Evolutionary conservation across 192 early-diverging fungal species (phyloP).

Genomic region (Rhizophagus sp.): DNA sequence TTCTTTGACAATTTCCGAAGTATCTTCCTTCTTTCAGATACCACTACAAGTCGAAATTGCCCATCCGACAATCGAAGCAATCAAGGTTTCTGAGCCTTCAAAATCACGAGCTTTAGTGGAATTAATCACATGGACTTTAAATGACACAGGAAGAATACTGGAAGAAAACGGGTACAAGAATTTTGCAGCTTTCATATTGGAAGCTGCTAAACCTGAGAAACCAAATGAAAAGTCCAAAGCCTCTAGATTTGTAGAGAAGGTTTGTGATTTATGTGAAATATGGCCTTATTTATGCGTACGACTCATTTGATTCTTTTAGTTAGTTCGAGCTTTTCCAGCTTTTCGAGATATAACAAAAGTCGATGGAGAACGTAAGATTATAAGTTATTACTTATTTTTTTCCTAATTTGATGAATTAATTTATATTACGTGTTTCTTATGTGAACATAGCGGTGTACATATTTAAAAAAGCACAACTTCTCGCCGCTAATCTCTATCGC

Average conservation of each 20-base stretch:
- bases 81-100: conserved; percentile 71
- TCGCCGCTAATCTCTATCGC: conserved; percentile 63
- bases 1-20: conserved; percentile 59
- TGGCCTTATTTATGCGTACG: background rate
- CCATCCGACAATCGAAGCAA: conserved; percentile 48
- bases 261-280: background rate
- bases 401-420: background rate
- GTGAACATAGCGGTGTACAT: conserved; percentile 53
- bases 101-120: conserved; percentile 62
- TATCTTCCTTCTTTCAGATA: conserved; percentile 70
- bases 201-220: conserved; percentile 50
- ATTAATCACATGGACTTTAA: conserved; percentile 61
- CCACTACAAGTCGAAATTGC: conserved; percentile 69
- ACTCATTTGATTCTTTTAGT: conserved; percentile 33
- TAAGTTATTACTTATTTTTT: background rate
- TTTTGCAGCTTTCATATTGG: conserved; percentile 71
- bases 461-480: conserved; percentile 77
- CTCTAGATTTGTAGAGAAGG: conserved; percentile 51
- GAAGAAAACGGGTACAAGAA: conserved; percentile 59
- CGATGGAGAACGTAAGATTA: conserved; percentile 43
- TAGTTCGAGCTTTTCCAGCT: conserved; percentile 67
- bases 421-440: background rate
- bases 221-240: conserved; percentile 47
- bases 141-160: conserved; percentile 71
- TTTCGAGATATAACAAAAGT: conserved; percentile 62